A percentile compares a stretch with the other conserved stretches of the same genome.
Evolutionary conservation across 768 basidiomycete species (phyloP).

Genomic region (Hygrophorus pudorinus): DNA sequence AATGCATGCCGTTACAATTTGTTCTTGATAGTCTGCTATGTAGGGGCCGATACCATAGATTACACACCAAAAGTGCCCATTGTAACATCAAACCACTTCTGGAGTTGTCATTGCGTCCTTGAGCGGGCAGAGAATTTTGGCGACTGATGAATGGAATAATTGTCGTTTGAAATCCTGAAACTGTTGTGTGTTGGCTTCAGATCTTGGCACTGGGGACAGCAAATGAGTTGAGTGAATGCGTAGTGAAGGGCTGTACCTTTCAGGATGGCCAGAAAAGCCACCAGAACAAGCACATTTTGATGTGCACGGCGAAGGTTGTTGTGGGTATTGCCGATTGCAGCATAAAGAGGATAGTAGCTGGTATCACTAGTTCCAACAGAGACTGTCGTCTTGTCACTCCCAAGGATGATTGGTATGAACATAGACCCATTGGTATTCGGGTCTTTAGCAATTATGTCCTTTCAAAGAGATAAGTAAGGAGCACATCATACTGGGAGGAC

Average conservation of each 20-base stretch:
- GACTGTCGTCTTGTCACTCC: slow-evolving; percentile 31
- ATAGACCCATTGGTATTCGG: slow-evolving; percentile 16
- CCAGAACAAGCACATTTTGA: slow-evolving; percentile 16
- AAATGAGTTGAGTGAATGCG: neutral
- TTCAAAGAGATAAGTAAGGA: no score
- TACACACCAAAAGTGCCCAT: slow-evolving; percentile 17
- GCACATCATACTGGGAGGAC: no score
- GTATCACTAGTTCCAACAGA: slow-evolving; percentile 27
- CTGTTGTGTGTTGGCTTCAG: no score
- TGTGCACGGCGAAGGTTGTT: slow-evolving; percentile 23
- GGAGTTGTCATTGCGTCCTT: slow-evolving; percentile 17
- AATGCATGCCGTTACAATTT: slow-evolving; percentile 14
- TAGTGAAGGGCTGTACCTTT: slow-evolving; percentile 14
- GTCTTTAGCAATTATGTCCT: slow-evolving; percentile 9
- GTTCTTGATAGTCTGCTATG: slow-evolving; percentile 21
- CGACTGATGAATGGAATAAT: slow-evolving; percentile 17
- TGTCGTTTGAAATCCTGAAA: slow-evolving; percentile 16
- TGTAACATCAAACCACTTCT: slow-evolving; percentile 16
- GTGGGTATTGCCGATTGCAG: slow-evolving; percentile 22
- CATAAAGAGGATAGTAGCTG: slow-evolving; percentile 26
- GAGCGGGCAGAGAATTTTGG: slow-evolving; percentile 10
- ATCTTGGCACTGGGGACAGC: no score
- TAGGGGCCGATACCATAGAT: slow-evolving; percentile 19
- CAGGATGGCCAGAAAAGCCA: slow-evolving; percentile 22
- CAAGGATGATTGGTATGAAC: slow-evolving; percentile 23